Conservation (phyloP, 2,329 filamentous ascomycete species). For the Penicillium palitans region DNA sequence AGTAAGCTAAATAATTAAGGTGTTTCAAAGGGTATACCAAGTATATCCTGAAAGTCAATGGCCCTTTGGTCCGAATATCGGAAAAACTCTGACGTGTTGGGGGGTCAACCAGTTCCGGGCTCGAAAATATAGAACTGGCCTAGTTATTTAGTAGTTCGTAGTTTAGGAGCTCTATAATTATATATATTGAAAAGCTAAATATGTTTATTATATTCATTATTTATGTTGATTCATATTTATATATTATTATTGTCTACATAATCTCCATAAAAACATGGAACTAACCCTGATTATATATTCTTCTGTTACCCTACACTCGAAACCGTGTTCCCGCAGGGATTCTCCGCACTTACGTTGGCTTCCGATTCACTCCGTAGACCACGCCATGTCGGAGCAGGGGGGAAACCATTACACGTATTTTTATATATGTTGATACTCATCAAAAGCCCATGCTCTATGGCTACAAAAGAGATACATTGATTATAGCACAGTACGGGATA, state of each 20-base stretch:
- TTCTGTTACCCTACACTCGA: neutral
- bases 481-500: conserved; percentile 48
- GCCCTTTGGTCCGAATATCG: conserved; percentile 12
- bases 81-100: conserved; percentile 31
- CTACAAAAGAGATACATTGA: conserved; percentile 47
- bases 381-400: conserved; percentile 9
- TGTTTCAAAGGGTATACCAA: neutral
- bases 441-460: conserved; percentile 30
- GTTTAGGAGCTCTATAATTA: neutral
- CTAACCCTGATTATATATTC: neutral
- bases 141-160: no score
- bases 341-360: conserved; percentile 28
- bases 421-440: neutral
- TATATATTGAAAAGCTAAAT: neutral
- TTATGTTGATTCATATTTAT: neutral
- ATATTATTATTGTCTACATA: neutral
- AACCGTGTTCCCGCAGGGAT: conserved; percentile 20
- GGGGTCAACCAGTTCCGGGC: conserved; percentile 5
- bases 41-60: neutral
- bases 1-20: neutral
- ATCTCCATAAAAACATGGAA: neutral
- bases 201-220: neutral
- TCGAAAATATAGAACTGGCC: neutral
- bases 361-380: conserved; percentile 28
- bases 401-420: neutral